phyloP scores from a whole-genome alignment of 345 rosid species.

The rapeseed (Brassica napus) region Da-Ae NC_063451.1:27072001-27072500 shows the following conservation, averaged over 20 bases:
- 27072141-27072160: background rate
- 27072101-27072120: background rate
- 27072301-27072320: constrained; percentile 5
- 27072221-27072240: background rate
- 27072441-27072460: no score
- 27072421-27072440: no score
- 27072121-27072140: background rate
- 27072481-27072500: no score
- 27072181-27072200: background rate
- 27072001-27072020: constrained; percentile 2
- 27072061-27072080: background rate
- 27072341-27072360: background rate
- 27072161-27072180: background rate
- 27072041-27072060: background rate
- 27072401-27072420: no score
- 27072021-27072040: background rate
- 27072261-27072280: background rate
- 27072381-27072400: no score
- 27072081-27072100: background rate
- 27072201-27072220: background rate
- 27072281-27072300: background rate
- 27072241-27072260: background rate
- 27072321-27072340: constrained; percentile 4
- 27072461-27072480: no score
- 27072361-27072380: background rate